These are phyloP conservation scores for Oldenlandia corymbosa DNA, from an alignment of 257 asterid species.

Conservation along the genomic window DNA sequence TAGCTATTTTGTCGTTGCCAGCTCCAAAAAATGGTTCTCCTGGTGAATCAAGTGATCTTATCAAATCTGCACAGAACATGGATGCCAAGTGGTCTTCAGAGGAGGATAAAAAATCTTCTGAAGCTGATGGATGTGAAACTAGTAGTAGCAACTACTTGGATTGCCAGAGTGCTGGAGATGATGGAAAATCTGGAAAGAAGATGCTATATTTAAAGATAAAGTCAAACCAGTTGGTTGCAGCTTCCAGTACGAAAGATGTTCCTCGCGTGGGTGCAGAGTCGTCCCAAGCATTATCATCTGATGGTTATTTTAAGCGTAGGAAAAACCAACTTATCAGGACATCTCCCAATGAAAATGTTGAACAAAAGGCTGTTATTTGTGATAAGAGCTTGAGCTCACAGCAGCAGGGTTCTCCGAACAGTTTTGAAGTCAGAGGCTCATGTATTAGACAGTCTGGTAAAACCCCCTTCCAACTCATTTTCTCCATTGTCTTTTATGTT, in stretches of 20 bases:
- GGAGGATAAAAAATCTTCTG: conserved; percentile 31
- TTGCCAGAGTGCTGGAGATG: conserved; percentile 34
- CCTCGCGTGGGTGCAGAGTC: conserved; percentile 29
- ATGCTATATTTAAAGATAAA: conserved; percentile 59
- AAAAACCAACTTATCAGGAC: conserved; percentile 83
- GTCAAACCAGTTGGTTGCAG: conserved; percentile 78
- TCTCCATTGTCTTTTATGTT: background rate
- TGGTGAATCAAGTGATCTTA: conserved; percentile 24
- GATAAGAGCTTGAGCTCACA: conserved; percentile 19
- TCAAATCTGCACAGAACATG: conserved; percentile 16
- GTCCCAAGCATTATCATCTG: conserved; percentile 39
- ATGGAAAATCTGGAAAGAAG: conserved; percentile 40
- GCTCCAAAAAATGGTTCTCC: conserved; percentile 28
- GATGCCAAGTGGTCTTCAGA: conserved; percentile 15
- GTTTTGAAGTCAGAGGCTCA: conserved; percentile 11
- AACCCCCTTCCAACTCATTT: conserved; percentile 7
- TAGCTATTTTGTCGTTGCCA: conserved; percentile 18
- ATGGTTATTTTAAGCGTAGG: conserved; percentile 74
- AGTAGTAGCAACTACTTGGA: conserved; percentile 38
- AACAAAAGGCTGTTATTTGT: conserved; percentile 27
- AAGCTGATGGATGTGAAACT: conserved; percentile 32
- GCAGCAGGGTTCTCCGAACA: conserved; percentile 30
- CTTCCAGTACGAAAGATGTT: conserved; percentile 38
- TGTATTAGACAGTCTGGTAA: conserved; percentile 40
- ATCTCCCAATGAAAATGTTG: conserved; percentile 34